A percentile compares a stretch with the other conserved stretches of the same genome.
Conservation (phyloP, 2,329 filamentous ascomycete genomes). For the Kalmusia sp. region DNA sequence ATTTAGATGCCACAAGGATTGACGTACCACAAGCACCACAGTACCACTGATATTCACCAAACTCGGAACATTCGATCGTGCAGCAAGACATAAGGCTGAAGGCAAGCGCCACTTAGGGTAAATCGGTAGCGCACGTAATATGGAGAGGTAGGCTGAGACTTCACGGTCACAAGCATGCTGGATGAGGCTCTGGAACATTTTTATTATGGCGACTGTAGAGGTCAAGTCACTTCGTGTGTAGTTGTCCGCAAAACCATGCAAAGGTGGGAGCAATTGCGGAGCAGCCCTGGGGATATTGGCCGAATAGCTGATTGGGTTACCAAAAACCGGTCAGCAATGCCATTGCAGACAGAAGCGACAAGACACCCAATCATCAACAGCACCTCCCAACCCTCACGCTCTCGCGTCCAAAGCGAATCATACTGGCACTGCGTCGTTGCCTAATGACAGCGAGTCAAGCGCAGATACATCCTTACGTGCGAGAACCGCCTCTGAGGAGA, state of each 20-base stretch:
- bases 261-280: constrained; percentile 4
- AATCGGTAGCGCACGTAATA: constrained; percentile 1
- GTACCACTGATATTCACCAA: constrained; percentile 4
- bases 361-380: constrained; percentile 7
- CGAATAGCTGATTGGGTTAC: neutral
- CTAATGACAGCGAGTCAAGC: neutral
- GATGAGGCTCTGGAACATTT: constrained; percentile 11
- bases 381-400: neutral
- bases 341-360: neutral
- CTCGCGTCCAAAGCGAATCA: neutral
- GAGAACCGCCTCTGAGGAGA: neutral
- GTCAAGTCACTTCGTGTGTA: neutral
- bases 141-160: constrained; percentile 1
- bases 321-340: constrained; percentile 9
- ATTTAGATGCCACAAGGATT: neutral
- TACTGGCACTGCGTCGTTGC: constrained; percentile 1
- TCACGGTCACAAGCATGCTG: neutral
- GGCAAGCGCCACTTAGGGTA: neutral
- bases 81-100: constrained; percentile 9
- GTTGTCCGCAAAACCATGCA: constrained; percentile 6
- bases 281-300: neutral
- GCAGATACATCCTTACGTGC: neutral
- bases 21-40: constrained; percentile 9
- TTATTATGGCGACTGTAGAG: neutral
- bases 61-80: neutral